Evolutionary conservation across 306 rosid species (phyloP), one percentile per base, ranked within the genome.

Genomic region (Mucuna pruriens): DNA sequence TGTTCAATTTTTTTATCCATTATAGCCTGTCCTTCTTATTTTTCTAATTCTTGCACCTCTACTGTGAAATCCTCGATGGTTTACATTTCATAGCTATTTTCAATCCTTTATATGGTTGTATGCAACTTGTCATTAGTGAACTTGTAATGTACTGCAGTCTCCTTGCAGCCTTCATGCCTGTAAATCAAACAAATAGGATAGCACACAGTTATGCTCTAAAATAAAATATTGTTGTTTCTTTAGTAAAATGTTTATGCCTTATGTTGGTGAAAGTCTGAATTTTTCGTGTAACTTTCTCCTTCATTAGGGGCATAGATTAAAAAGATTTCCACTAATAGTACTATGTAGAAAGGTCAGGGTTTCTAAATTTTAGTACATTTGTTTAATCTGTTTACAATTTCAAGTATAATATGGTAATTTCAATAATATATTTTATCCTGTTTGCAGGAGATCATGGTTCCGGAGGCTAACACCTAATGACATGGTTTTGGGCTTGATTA

Each of bases 361-460:
- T 26, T 60, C 39, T 12, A 31, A 60, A 54, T 7, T 61, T 16
- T 2, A 15, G 22, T 61, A 29, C 22, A 34, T 68, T 1, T 16
- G 22, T 55, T 49, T 87, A 34, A 54, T 51, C 26, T 23, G 44
- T 63, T 44, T 71, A 39, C 39, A 39, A 9, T 39, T 39, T 38
- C 20, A 19, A 2, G 17, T 62, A 13, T 69, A 20, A 66, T 64
- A 34, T 80, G 45, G 39, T 22, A 25, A 39, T 66, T 62, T 65
- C 40, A n/a, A 58, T 81, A 74, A 81, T 85, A 70, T 67, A 8
- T 63, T 63, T 86, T 87, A 63, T 79, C 23, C 49, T 79, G 23
- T 86, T 84, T 57, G 76, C 90, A 93, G 98, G 97, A 86, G 84
- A 61, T 83, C 93, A 38, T 86, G 89, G 94, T 75, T 89, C 17